A percentile compares a stretch with the other conserved stretches of the same genome.
These are phyloP conservation scores for Coleophoma crateriformis DNA, from an alignment of 2,329 filamentous ascomycete species.

Conservation along the genomic window DNA sequence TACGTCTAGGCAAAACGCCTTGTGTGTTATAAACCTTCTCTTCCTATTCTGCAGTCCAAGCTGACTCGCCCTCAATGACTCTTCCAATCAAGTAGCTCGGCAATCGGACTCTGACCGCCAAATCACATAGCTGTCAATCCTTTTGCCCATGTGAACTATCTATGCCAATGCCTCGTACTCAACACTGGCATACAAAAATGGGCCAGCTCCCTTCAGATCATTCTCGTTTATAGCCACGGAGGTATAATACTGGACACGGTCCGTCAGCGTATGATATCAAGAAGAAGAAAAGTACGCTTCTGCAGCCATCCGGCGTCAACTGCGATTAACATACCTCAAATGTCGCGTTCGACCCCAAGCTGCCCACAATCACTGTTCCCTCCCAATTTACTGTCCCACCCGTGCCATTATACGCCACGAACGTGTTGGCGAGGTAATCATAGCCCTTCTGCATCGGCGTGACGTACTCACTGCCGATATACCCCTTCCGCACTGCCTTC, in stretches of 20 bases:
- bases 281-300: neutral
- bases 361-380: constrained; percentile 16
- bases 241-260: constrained; percentile 13
- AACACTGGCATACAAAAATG: constrained; percentile 17
- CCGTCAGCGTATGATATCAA: too few species aligned
- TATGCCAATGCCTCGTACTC: constrained; percentile 6
- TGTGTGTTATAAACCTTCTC: too few species aligned
- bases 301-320: too few species aligned
- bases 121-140: too few species aligned
- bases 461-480: constrained; percentile 16
- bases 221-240: constrained; percentile 11
- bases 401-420: constrained; percentile 6
- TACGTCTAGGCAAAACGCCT: too few species aligned
- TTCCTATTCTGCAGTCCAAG: too few species aligned
- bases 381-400: constrained; percentile 15
- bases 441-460: constrained; percentile 13
- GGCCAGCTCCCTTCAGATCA: constrained; percentile 18
- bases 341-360: constrained; percentile 13
- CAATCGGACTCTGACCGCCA: too few species aligned
- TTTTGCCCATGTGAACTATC: neutral
- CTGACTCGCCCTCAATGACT: too few species aligned
- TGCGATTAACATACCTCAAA: constrained; percentile 12
- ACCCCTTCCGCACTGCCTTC: constrained; percentile 30
- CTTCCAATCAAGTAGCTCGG: too few species aligned
- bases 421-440: constrained; percentile 13